Percentiles rank a stretch among this genome's conserved stretches.
These are phyloP conservation scores for Pugionium cornutum DNA, from an alignment of 345 rosid species.

Conservation along the genomic window DNA sequence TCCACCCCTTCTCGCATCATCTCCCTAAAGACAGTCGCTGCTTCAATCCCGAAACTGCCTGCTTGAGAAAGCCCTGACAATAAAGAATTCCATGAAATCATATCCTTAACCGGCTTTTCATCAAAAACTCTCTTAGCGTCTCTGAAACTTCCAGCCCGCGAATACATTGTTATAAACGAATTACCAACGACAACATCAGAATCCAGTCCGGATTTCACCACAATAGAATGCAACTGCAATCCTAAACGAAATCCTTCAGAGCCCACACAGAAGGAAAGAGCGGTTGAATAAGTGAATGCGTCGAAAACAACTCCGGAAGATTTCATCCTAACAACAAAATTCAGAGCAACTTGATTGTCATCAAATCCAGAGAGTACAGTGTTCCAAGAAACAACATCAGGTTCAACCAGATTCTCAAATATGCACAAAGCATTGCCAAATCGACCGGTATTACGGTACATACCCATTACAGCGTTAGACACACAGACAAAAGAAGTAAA, in stretches of 20 bases:
- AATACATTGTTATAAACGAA: slow-evolving; percentile 68
- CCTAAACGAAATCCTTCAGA: slow-evolving; percentile 62
- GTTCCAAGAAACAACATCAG: slow-evolving; percentile 89
- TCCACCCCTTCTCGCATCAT: slow-evolving; percentile 62
- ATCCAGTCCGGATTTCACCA: slow-evolving; percentile 55
- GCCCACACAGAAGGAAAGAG: slow-evolving; percentile 61
- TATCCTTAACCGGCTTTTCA: slow-evolving; percentile 63
- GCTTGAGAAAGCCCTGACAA: slow-evolving; percentile 79
- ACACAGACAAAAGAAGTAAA: slow-evolving; percentile 54
- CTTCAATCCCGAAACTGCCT: slow-evolving; percentile 56
- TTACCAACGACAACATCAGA: slow-evolving; percentile 73
- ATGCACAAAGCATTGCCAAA: slow-evolving; percentile 54
- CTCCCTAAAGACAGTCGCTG: slow-evolving; percentile 52
- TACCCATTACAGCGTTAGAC: slow-evolving; percentile 67
- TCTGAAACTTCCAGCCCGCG: slow-evolving; percentile 53
- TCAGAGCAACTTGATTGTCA: slow-evolving; percentile 50
- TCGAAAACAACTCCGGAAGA: slow-evolving; percentile 54
- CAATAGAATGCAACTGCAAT: slow-evolving; percentile 62
- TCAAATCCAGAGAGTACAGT: slow-evolving; percentile 79
- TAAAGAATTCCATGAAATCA: slow-evolving; percentile 86
- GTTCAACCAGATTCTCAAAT: slow-evolving; percentile 60
- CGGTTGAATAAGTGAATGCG: slow-evolving; percentile 57
- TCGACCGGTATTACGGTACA: slow-evolving; percentile 62
- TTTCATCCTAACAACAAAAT: slow-evolving; percentile 60
- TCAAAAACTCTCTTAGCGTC: slow-evolving; percentile 69